Conservation (phyloP, 768 basidiomycete species). For the Xerocomellus dryophilus region DNA sequence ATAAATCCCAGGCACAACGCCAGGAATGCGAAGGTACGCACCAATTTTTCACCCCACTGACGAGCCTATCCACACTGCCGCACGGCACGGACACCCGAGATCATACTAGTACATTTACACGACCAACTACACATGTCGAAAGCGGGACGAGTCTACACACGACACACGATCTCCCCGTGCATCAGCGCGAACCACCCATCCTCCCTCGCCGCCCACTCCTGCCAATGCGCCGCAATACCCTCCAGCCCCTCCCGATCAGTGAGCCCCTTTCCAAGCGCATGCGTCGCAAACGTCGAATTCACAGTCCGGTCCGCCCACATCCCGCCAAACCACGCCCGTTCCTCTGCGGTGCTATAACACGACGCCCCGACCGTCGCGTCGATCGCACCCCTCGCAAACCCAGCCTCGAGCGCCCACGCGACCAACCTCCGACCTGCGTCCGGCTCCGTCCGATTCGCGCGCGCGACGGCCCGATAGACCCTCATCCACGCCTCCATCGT, state of each 20-base stretch:
- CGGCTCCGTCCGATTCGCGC: slow-evolving; percentile 38
- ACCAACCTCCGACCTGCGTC: slow-evolving; percentile 38
- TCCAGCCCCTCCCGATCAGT: slow-evolving; percentile 24
- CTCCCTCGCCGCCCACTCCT: slow-evolving; percentile 29
- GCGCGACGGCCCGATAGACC: slow-evolving; percentile 19
- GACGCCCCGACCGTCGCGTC: slow-evolving; percentile 31
- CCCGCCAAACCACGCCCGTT: slow-evolving; percentile 38
- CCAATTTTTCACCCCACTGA: no score
- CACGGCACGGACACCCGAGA: no score
- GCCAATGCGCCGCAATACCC: slow-evolving; percentile 23
- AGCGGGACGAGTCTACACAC: slow-evolving; percentile 21
- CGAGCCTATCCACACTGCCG: not conserved
- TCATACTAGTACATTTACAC: no score
- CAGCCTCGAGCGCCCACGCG: slow-evolving; percentile 38
- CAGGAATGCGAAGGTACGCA: no score
- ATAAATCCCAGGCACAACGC: no score
- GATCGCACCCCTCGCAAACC: slow-evolving; percentile 30
- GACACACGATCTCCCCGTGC: slow-evolving; percentile 36
- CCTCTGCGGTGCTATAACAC: slow-evolving; percentile 37
- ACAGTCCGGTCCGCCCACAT: slow-evolving; percentile 40
- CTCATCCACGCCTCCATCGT: slow-evolving; percentile 24
- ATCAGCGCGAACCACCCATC: slow-evolving; percentile 36
- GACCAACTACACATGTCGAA: no score
- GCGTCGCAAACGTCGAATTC: slow-evolving; percentile 32
- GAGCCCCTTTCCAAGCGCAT: slow-evolving; percentile 29